Conservation (phyloP, 805 yeast genomes). For the Pichia cephalocereana region DNA sequence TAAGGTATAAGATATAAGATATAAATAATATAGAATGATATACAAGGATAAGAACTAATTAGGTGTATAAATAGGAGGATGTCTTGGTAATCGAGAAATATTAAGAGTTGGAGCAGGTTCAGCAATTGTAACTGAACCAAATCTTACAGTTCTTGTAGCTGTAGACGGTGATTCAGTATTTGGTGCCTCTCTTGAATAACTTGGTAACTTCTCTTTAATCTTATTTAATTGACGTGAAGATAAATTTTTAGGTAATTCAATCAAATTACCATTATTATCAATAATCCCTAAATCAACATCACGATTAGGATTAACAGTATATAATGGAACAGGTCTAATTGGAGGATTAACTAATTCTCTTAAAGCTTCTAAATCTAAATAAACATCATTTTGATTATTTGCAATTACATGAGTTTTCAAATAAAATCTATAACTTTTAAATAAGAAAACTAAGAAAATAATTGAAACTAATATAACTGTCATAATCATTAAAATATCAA, state of each 20-base stretch:
- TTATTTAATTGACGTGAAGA: background rate
- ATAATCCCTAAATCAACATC: slow-evolving; percentile 66
- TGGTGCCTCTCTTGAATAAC: background rate
- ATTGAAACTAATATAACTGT: background rate
- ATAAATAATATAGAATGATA: no score
- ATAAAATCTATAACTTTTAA: background rate
- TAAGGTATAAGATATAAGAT: no score
- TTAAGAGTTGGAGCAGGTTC: no score
- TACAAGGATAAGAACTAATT: no score
- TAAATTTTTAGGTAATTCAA: background rate
- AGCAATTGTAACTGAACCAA: no score
- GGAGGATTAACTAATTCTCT: background rate
- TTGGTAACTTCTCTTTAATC: background rate
- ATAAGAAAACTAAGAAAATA: background rate
- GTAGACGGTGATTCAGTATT: no score
- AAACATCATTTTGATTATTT: no score
- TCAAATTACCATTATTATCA: slow-evolving; percentile 47
- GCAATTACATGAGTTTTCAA: no score
- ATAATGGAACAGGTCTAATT: slow-evolving; percentile 44
- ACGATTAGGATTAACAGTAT: slow-evolving; percentile 56
- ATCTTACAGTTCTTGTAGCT: no score
- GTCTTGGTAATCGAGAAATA: no score
- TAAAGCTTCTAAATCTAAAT: background rate
- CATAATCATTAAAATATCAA: background rate
- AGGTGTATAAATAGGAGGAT: no score